Percentiles rank a stretch among this genome's conserved stretches.
These are phyloP conservation scores for Rhamnella rubrinervis DNA, from an alignment of 331 rosid genomes.

Conservation along the genomic window DNA sequence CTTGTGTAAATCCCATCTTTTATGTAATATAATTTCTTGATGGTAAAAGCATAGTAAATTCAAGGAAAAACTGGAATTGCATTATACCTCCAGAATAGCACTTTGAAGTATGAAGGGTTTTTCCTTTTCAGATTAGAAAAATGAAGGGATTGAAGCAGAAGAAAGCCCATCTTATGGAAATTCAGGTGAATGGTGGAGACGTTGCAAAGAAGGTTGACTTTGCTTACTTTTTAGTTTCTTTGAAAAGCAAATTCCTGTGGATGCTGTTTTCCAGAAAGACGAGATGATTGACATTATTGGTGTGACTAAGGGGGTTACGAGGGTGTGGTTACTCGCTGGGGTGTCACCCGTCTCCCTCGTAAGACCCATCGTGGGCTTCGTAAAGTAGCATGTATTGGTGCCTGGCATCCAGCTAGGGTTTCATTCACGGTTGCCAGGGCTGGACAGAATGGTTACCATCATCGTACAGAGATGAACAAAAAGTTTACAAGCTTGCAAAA, in stretches of 20 bases:
- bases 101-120: not conserved
- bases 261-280: slow-evolving; percentile 37
- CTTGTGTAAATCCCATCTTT: not conserved
- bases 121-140: slow-evolving; percentile 58
- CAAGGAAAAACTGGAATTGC: too few species aligned
- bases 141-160: slow-evolving; percentile 86
- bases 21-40: not conserved
- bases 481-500: slow-evolving; percentile 70
- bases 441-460: slow-evolving; percentile 50
- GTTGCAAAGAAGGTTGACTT: slow-evolving; percentile 56
- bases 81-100: not conserved
- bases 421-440: slow-evolving; percentile 47
- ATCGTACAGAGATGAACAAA: slow-evolving; percentile 50
- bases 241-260: slow-evolving; percentile 54
- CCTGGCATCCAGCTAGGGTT: slow-evolving; percentile 52
- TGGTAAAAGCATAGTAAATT: not conserved
- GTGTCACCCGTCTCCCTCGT: slow-evolving; percentile 42
- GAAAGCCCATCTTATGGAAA: slow-evolving; percentile 90
- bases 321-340: slow-evolving; percentile 47
- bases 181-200: slow-evolving; percentile 78
- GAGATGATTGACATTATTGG: slow-evolving; percentile 44
- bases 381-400: slow-evolving; percentile 48
- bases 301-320: slow-evolving; percentile 41
- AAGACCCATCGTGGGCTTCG: slow-evolving; percentile 43
- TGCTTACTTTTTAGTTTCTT: slow-evolving; percentile 58